Base-by-base conservation (phyloP, 495 filamentous ascomycete genomes). In the Penicillium nucicola region DNA sequence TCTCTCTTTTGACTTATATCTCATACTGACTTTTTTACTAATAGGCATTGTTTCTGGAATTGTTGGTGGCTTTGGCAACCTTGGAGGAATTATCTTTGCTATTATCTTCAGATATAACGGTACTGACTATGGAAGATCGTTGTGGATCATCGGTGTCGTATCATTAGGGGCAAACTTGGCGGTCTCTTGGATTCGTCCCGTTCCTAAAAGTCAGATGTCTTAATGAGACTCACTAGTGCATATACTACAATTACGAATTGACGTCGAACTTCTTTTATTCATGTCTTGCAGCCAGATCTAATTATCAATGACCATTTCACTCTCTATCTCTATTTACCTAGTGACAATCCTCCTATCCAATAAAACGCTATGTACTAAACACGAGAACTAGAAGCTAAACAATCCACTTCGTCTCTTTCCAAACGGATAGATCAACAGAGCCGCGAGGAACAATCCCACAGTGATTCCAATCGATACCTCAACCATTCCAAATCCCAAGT, bases 391-490 rank as follows among this genome's bases (percentile, higher is more conserved):
- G 60, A 96, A 93, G 61, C 84, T 89, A 62, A 95, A 96, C 59
- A 96, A 62, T 1, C 90, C 90, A 68, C 87, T 92, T 48, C 90
- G 81, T 61, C 84, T 83, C 74, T 96, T 96, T 5, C 90, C 90
- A 58, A 89, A 78, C 3, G 92, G 92, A 76, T 97, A 97, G 9
- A 97, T 82, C 28, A 95, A 68, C 52, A 96, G 59, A 4, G 89
- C 88, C 33, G 89, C 88, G 47, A 93, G 70, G 57, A 95, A 96
- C 51, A 96, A 61, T 2, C 92, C 92, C 3, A 96, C 89, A 3
- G 90, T 92, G 61, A 95, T 95, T n/a, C 89, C 92, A 61, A 95
- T 95, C 1, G 92, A 90, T 11, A 96, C 84, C 67, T 96, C 88
- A 43, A 97, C 87, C 73, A 97, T 93, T 20, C 80, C 85, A 56